phyloP scores from a whole-genome alignment of 345 rosid species.

The Salix brachista region DNA sequence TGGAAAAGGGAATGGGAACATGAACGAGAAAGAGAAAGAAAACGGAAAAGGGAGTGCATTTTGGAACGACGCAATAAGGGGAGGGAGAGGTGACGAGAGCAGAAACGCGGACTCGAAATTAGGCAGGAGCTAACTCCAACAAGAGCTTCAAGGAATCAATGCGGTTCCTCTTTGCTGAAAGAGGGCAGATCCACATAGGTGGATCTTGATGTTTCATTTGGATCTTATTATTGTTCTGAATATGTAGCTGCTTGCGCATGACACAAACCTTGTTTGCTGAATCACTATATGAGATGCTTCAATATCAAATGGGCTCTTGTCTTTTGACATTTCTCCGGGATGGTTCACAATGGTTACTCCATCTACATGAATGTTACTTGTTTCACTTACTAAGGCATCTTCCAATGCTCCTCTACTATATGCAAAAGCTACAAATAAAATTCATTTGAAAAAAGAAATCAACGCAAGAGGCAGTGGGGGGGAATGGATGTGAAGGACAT shows the following conservation, averaged over 20 bases:
- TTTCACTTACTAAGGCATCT: constrained; percentile 2
- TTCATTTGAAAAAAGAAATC: constrained; percentile 66
- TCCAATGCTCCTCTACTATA: constrained; percentile 1
- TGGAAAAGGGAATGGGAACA: constrained; percentile 34
- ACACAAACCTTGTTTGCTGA: constrained; percentile 72
- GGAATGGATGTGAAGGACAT: constrained; percentile 43
- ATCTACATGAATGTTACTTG: background rate
- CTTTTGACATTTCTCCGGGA: constrained; percentile 81
- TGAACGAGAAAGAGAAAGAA: constrained; percentile 39
- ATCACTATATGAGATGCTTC: constrained; percentile 85
- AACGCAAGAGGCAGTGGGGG: constrained; percentile 66
- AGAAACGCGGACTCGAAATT: constrained; percentile 57
- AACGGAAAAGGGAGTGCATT: constrained; percentile 58
- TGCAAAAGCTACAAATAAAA: constrained; percentile 61
- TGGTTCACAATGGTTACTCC: constrained; percentile 18
- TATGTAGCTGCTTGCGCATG: constrained; percentile 50
- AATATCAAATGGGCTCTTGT: constrained; percentile 88
- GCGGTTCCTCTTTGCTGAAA: constrained; percentile 62
- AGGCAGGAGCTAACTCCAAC: constrained; percentile 67
- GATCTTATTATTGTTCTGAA: constrained; percentile 61
- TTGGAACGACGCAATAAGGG: constrained; percentile 74
- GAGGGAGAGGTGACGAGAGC: constrained; percentile 73
- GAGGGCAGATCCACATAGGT: constrained; percentile 80
- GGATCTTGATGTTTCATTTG: constrained; percentile 70
- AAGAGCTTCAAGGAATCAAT: constrained; percentile 64